phyloP scores from a whole-genome alignment of 139 green algal species.

The Auxenochlorella protothecoides region DNA sequence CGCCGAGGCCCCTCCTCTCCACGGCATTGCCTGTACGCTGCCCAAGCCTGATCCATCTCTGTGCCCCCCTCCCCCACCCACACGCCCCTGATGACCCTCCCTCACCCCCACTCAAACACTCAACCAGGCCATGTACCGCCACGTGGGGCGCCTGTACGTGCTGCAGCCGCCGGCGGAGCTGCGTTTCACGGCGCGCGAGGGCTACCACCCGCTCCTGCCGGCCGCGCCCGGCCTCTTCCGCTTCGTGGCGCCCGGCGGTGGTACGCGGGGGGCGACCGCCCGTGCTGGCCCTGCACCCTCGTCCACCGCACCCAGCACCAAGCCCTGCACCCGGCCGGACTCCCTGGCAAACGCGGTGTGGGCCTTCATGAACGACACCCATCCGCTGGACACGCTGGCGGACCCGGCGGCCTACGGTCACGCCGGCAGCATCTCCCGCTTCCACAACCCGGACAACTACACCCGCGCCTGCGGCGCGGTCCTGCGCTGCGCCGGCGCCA shows the following conservation, averaged over 20 bases:
- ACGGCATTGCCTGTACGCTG: no score
- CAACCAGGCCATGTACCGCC: conserved; percentile 75
- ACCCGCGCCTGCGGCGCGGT: conserved; percentile 39
- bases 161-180: conserved; percentile 68
- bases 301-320: not conserved
- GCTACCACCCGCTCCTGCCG: conserved; percentile 76
- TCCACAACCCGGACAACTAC: conserved; percentile 98
- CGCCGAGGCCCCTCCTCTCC: no score
- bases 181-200: conserved; percentile 38
- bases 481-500: conserved; percentile 6
- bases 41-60: no score
- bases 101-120: no score
- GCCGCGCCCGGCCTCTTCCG: conserved; percentile 50
- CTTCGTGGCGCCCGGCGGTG: not conserved
- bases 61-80: no score
- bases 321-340: conserved; percentile 3
- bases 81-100: no score
- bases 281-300: not conserved
- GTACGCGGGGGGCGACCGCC: not conserved
- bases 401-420: conserved; percentile 76
- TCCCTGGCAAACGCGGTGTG: conserved; percentile 41
- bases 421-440: conserved; percentile 74
- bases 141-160: conserved; percentile 73
- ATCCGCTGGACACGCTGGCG: conserved; percentile 85
- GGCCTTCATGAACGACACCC: conserved; percentile 80